Evolutionary conservation across 2,329 filamentous ascomycete species (phyloP).

Genomic region (Trichoderma sp.): DNA sequence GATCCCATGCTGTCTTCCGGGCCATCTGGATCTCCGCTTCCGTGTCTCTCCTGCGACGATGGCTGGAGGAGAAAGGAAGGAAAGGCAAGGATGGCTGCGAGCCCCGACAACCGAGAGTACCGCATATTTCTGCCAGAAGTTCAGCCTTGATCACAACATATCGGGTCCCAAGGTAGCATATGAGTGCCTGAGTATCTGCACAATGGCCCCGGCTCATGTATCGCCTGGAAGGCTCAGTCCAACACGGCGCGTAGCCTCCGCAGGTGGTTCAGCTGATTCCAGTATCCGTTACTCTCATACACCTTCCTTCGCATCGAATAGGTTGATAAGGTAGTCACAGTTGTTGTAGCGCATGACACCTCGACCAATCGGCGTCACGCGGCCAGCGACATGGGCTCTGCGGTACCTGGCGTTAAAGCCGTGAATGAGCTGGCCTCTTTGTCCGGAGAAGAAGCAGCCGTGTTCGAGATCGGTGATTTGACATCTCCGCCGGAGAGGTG

Average conservation of each 20-base stretch:
- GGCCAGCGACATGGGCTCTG: neutral
- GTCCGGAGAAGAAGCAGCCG: neutral
- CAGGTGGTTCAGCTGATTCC: too few species aligned
- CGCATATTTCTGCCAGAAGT: neutral
- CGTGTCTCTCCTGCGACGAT: neutral
- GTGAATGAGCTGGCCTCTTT: neutral
- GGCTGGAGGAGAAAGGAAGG: neutral
- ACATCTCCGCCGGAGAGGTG: neutral
- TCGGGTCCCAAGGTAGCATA: neutral
- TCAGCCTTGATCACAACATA: neutral
- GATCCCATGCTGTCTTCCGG: neutral
- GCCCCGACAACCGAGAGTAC: neutral
- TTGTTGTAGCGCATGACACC: neutral
- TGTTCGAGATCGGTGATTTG: neutral
- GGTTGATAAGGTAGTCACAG: neutral
- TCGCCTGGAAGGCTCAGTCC: too few species aligned
- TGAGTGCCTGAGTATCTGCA: neutral
- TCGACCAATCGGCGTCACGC: neutral
- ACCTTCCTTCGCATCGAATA: too few species aligned
- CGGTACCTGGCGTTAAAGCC: neutral
- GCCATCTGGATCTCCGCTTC: neutral
- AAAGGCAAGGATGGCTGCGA: neutral
- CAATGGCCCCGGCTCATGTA: neutral
- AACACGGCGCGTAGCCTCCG: too few species aligned
- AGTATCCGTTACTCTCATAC: too few species aligned